Evolutionary conservation across 352 stramenopile genomes (phyloP).

Genomic region (Pelagophyceae sp.): DNA sequence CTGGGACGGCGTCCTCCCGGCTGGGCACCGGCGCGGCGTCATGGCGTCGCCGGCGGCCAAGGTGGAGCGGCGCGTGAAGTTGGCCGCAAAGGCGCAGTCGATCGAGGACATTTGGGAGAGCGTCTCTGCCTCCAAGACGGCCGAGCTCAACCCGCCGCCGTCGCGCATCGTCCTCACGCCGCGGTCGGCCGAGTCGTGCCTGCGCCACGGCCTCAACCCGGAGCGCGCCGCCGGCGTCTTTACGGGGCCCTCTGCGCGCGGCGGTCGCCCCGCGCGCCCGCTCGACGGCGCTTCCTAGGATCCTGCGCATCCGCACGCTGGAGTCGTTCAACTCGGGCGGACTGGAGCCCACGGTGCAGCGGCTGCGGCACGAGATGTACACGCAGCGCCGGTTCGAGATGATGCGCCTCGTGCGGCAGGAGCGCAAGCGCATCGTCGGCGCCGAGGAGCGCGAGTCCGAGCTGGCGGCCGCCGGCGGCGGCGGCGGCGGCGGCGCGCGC

Average conservation of each 20-base stretch:
- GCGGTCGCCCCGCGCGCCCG: too few relatives aligned
- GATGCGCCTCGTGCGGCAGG: conserved; percentile 66
- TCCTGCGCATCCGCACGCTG: conserved; percentile 68
- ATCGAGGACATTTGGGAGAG: conserved; percentile 19
- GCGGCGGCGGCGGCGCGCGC: not conserved
- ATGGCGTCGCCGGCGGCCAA: not conserved
- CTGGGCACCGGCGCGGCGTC: not conserved
- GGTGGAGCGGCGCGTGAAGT: not conserved
- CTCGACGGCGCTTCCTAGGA: too few relatives aligned
- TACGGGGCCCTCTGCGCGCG: too few relatives aligned
- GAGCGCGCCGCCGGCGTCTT: conserved; percentile 48
- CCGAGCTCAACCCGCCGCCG: conserved; percentile 49
- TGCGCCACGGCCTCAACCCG: conserved; percentile 77
- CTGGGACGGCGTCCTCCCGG: too few relatives aligned
- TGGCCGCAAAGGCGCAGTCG: conserved; percentile 7
- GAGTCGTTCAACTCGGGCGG: conserved; percentile 75
- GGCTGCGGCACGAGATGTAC: conserved; percentile 80
- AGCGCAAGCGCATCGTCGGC: conserved; percentile 48
- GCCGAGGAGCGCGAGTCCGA: conserved; percentile 24
- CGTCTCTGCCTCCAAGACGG: not conserved
- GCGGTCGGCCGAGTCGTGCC: conserved; percentile 68
- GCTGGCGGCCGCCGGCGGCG: not conserved
- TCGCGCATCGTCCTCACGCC: conserved; percentile 71
- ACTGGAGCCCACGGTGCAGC: conserved; percentile 66
- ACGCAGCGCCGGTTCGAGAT: conserved; percentile 76